phyloP scores from a whole-genome alignment of 176 grass and related monocot species.

The Oryza officinalis region DNA sequence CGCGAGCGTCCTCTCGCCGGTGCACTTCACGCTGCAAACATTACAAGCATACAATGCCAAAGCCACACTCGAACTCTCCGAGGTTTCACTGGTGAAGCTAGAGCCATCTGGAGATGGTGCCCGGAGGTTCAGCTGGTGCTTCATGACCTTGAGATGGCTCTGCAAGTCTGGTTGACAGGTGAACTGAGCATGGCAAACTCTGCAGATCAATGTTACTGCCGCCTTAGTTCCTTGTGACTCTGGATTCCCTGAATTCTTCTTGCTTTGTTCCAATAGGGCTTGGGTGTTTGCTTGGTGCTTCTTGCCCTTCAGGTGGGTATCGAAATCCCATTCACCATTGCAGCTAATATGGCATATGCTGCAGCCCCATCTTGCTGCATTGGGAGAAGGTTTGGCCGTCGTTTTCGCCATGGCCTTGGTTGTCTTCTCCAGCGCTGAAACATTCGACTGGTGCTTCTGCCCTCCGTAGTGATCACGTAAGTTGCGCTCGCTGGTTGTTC shows the following conservation, averaged over 20 bases:
- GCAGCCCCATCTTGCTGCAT: constrained; percentile 17
- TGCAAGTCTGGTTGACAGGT: neutral
- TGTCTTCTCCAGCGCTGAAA: neutral
- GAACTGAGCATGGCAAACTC: constrained; percentile 10
- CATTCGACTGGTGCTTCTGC: constrained; percentile 32
- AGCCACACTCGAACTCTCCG: neutral
- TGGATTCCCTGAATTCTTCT: neutral
- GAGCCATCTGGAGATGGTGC: neutral
- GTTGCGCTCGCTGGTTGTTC: constrained; percentile 21
- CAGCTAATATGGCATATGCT: constrained; percentile 28
- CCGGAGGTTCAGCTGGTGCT: neutral
- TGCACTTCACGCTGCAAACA: neutral
- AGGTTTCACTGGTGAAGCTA: neutral
- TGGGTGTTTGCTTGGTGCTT: constrained; percentile 32
- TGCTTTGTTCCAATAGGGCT: constrained; percentile 17
- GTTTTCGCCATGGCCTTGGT: neutral
- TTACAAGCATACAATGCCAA: neutral
- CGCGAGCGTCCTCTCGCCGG: neutral
- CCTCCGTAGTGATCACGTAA: constrained; percentile 26
- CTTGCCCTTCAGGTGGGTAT: constrained; percentile 18
- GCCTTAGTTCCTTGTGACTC: neutral
- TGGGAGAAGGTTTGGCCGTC: neutral
- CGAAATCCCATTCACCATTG: neutral
- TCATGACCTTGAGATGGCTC: constrained; percentile 12
- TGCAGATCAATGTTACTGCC: neutral